Evolutionary conservation across 192 early-diverging fungal species (phyloP).

Genomic region (Umbelopsis vinacea): DNA sequence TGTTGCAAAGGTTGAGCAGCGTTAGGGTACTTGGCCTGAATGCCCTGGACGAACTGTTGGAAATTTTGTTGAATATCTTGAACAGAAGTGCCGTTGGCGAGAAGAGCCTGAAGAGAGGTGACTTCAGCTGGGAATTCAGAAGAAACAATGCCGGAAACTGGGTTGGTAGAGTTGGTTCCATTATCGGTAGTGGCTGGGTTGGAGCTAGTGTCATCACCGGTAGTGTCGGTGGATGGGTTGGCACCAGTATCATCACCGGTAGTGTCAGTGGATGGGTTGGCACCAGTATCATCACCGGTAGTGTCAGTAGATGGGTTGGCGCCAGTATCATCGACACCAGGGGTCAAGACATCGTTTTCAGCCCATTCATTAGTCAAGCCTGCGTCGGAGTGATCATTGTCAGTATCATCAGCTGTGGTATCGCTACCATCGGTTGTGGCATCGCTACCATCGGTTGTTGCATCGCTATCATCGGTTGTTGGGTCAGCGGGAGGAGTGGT

Average conservation of each 20-base stretch:
- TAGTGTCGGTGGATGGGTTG: too few species aligned
- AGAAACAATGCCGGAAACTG: neutral
- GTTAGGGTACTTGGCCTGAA: slow-evolving; percentile 3
- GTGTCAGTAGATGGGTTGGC: neutral
- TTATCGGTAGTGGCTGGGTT: too few species aligned
- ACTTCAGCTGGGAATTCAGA: neutral
- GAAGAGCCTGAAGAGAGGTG: neutral
- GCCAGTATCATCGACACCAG: neutral
- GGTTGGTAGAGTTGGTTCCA: too few species aligned
- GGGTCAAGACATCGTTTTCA: neutral
- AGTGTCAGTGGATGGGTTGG: neutral
- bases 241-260: too few species aligned
- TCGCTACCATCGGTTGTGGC: neutral
- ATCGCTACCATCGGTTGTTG: neutral
- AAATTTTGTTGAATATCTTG: slow-evolving; percentile 13
- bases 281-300: neutral
- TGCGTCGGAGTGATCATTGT: too few species aligned
- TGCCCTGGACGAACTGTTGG: neutral
- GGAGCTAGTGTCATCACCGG: too few species aligned
- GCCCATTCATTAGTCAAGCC: neutral
- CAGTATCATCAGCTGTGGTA: neutral
- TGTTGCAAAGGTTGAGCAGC: slow-evolving; percentile 1
- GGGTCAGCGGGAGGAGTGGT: slow-evolving; percentile 2
- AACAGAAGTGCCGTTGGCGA: slow-evolving; percentile 2
- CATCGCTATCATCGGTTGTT: neutral